Conservation (phyloP, 257 asterid genomes). For the Salvia splendens region DNA sequence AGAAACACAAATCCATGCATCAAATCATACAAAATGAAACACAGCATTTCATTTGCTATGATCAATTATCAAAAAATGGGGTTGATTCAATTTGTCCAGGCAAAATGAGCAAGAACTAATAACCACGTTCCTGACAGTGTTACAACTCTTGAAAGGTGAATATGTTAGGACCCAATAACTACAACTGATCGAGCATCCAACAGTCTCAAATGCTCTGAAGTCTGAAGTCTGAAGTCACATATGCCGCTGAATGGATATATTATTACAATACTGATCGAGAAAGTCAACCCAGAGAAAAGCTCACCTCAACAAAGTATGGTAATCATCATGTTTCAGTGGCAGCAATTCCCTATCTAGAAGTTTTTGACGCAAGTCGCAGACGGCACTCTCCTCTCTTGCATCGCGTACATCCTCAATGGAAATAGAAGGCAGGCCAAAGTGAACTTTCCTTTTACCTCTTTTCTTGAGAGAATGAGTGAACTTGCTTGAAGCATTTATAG, state of each 20-base stretch:
- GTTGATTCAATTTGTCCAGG: background rate
- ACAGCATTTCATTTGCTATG: background rate
- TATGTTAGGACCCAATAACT: conserved; percentile 10
- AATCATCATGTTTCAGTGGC: conserved; percentile 86
- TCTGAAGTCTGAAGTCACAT: background rate
- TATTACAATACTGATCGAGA: background rate
- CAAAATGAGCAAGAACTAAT: conserved; percentile 5
- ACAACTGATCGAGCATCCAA: conserved; percentile 21
- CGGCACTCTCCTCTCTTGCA: conserved; percentile 84
- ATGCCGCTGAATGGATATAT: background rate
- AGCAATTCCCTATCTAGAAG: conserved; percentile 64
- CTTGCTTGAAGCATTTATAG: conserved; percentile 87
- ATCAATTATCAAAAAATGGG: background rate
- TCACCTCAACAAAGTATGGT: conserved; percentile 86
- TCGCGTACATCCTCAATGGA: conserved; percentile 92
- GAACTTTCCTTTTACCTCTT: conserved; percentile 88
- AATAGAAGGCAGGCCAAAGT: conserved; percentile 77
- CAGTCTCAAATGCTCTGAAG: background rate
- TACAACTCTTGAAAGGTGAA: conserved; percentile 14
- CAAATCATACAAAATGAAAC: background rate
- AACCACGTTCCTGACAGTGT: conserved; percentile 9
- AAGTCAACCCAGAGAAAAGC: conserved; percentile 20
- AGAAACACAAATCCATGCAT: conserved; percentile 1
- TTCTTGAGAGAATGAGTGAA: conserved; percentile 85
- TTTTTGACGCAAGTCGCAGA: conserved; percentile 67